These are phyloP conservation scores for Iodosphaeria phyllophila DNA, from an alignment of 2,329 filamentous ascomycete genomes.

Conservation along the genomic window DNA sequence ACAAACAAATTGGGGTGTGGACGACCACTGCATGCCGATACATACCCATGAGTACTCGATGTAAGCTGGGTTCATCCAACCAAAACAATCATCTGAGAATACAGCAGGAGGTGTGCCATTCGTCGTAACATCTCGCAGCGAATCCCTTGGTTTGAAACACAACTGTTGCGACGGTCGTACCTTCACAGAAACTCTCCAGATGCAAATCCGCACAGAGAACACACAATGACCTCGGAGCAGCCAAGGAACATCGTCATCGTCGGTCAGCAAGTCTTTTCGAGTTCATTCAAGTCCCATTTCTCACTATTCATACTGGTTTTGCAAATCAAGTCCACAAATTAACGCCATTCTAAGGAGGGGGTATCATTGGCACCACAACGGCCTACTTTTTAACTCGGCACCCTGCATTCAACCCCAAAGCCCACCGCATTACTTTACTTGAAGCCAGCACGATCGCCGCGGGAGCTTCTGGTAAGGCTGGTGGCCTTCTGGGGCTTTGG, in stretches of 20 bases:
- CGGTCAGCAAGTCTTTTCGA: constrained; percentile 16
- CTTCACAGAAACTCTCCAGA: too few species aligned
- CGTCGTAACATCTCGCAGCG: too few species aligned
- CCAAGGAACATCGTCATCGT: constrained; percentile 4
- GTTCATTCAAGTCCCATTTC: constrained; percentile 6
- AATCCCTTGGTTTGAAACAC: too few species aligned
- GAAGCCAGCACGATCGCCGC: constrained; percentile 74
- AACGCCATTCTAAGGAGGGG: constrained; percentile 43
- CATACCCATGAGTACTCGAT: too few species aligned
- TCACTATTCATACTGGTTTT: constrained; percentile 1
- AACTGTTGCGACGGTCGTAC: too few species aligned
- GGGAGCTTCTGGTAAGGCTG: constrained; percentile 90
- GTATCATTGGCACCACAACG: constrained; percentile 80
- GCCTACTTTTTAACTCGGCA: constrained; percentile 86
- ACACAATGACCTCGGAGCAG: too few species aligned
- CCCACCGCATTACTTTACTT: constrained; percentile 66
- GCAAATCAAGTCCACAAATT: constrained; percentile 2
- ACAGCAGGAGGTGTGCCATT: too few species aligned
- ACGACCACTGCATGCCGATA: too few species aligned
- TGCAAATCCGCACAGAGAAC: too few species aligned
- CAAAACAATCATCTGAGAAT: too few species aligned
- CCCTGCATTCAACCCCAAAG: constrained; percentile 54
- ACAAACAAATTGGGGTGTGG: too few species aligned
- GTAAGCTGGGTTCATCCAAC: too few species aligned
- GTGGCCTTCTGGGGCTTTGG: constrained; percentile 78